Percentiles rank a stretch among this genome's conserved stretches.
These are phyloP conservation scores for Starmera dryadoides DNA, from an alignment of 805 yeast species.

Conservation along the genomic window DNA sequence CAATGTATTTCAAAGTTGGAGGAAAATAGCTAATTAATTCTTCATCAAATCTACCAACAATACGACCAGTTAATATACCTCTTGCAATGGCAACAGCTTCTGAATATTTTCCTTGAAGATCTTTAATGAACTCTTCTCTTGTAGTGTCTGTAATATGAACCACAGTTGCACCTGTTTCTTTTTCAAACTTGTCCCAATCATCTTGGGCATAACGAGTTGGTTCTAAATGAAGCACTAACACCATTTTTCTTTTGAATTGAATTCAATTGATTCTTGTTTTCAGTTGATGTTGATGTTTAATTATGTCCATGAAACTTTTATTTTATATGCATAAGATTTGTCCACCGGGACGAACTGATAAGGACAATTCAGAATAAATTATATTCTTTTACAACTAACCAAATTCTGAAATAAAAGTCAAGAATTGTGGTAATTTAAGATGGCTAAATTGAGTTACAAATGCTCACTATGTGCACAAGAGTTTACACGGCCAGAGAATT, in stretches of 20 bases:
- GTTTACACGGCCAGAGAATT: neutral
- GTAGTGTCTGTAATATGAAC: constrained; percentile 30
- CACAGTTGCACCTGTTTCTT: constrained; percentile 32
- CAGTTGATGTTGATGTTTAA: neutral
- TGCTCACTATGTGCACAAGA: neutral
- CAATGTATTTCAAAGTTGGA: constrained; percentile 32
- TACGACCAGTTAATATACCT: constrained; percentile 44
- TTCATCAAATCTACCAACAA: constrained; percentile 38
- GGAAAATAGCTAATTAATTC: constrained; percentile 38
- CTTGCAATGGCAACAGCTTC: constrained; percentile 44
- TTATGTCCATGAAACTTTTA: too few relatives aligned
- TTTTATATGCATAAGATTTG: too few relatives aligned
- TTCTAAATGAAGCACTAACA: constrained; percentile 24
- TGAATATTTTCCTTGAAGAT: constrained; percentile 25
- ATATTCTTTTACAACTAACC: too few relatives aligned
- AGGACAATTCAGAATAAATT: too few relatives aligned
- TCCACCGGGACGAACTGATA: too few relatives aligned
- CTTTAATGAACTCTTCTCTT: constrained; percentile 28
- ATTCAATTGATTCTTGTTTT: neutral
- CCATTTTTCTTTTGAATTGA: neutral
- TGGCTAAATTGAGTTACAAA: too few relatives aligned
- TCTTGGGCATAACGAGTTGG: constrained; percentile 46
- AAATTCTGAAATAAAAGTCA: too few relatives aligned
- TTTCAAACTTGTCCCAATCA: constrained; percentile 47
- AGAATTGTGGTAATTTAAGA: too few relatives aligned